Percentiles rank a stretch among this genome's conserved stretches.
Conservation (phyloP, 495 filamentous ascomycete genomes). For the Xylaria palmicola region DNA sequence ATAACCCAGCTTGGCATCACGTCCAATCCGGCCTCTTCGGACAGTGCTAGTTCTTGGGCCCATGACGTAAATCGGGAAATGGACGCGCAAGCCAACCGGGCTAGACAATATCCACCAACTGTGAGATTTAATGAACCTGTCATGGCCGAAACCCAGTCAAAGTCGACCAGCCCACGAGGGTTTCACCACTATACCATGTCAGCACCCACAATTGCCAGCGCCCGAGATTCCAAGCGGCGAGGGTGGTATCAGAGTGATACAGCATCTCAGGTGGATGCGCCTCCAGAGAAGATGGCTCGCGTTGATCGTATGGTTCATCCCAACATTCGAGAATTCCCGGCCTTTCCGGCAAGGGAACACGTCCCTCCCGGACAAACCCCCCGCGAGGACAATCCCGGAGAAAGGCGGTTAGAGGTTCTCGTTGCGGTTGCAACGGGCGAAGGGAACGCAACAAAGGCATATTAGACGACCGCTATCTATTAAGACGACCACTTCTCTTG, state of each 20-base stretch:
- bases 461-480: conserved; percentile 24
- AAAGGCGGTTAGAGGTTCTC: conserved; percentile 65
- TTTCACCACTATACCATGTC: conserved; percentile 53
- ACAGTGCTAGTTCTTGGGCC: conserved; percentile 54
- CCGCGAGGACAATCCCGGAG: conserved; percentile 33
- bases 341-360: conserved; percentile 42
- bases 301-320: conserved; percentile 51
- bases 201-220: conserved; percentile 47
- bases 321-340: conserved; percentile 44
- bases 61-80: conserved; percentile 50
- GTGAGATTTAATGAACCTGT: conserved; percentile 48
- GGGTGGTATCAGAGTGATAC: conserved; percentile 69
- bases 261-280: conserved; percentile 31
- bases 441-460: conserved; percentile 58
- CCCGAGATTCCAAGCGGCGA: conserved; percentile 62
- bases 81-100: conserved; percentile 46
- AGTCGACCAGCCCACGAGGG: conserved; percentile 16
- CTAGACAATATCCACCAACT: conserved; percentile 34
- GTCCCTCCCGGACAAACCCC: conserved; percentile 4
- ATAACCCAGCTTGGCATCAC: conserved; percentile 72
- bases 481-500: neutral
- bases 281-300: conserved; percentile 38
- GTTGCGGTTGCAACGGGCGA: conserved; percentile 89
- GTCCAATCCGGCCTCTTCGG: conserved; percentile 53
- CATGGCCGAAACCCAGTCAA: conserved; percentile 13